phyloP scores from a whole-genome alignment of 208 protist genomes.

The Crithidia bombi region DNA sequence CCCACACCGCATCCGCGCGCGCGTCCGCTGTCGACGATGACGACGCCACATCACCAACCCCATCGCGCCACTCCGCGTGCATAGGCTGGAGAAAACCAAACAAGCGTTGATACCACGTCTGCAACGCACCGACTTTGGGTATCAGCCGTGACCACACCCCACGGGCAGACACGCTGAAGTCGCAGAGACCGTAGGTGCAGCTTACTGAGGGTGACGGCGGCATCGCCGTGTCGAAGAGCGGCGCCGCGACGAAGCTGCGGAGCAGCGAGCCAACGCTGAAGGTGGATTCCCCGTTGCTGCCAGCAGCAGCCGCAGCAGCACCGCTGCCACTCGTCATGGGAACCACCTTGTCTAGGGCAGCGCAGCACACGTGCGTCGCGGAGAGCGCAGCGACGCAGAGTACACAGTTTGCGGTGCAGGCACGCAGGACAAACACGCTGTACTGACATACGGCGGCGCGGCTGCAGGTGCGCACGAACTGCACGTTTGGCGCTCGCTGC shows the following conservation, averaged over 20 bases:
- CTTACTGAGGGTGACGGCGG: slow-evolving; percentile 15
- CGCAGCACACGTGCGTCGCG: slow-evolving; percentile 18
- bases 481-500: slow-evolving; percentile 28
- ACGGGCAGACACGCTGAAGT: slow-evolving; percentile 34
- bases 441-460: slow-evolving; percentile 26
- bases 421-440: slow-evolving; percentile 23
- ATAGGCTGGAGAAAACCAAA: slow-evolving; percentile 5
- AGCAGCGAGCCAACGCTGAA: background rate
- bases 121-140: slow-evolving; percentile 8
- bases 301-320: background rate
- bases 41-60: background rate
- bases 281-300: background rate
- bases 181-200: slow-evolving; percentile 32
- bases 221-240: slow-evolving; percentile 17
- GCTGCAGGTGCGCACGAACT: slow-evolving; percentile 38
- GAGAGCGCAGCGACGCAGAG: slow-evolving; percentile 21
- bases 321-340: background rate
- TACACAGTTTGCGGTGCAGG: slow-evolving; percentile 15
- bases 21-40: slow-evolving; percentile 7
- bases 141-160: slow-evolving; percentile 31
- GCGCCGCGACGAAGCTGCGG: background rate
- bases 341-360: slow-evolving; percentile 11
- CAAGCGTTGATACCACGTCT: slow-evolving; percentile 28
- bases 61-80: slow-evolving; percentile 26
- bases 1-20: slow-evolving; percentile 36